Percentiles rank a stretch among this genome's conserved stretches.
Evolutionary conservation across 257 asterid genomes (phyloP).

Genomic region (Mitragyna speciosa): DNA sequence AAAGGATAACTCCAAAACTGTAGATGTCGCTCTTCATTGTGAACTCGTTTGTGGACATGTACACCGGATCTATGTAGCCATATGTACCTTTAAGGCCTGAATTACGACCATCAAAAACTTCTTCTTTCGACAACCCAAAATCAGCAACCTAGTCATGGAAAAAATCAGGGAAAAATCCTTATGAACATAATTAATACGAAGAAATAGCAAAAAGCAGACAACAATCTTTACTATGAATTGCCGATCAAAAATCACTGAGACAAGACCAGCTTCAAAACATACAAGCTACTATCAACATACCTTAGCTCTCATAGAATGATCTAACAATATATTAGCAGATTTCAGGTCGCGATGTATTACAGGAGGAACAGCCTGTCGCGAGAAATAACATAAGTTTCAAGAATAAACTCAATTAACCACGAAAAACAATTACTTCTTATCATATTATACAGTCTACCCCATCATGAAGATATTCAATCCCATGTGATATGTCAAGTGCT

Average conservation of each 20-base stretch:
- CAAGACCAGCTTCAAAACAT: constrained; percentile 1
- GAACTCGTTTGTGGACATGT: constrained; percentile 77
- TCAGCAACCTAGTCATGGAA: constrained; percentile 74
- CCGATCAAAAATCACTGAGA: neutral
- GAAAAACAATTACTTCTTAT: constrained; percentile 7
- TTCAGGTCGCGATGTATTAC: constrained; percentile 89
- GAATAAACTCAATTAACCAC: constrained; percentile 7
- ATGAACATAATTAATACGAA: constrained; percentile 4
- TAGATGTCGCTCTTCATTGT: constrained; percentile 88
- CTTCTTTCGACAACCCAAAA: constrained; percentile 97
- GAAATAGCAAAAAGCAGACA: neutral
- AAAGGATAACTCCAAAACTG: constrained; percentile 91
- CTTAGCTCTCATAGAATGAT: constrained; percentile 84
- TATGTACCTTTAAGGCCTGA: constrained; percentile 97
- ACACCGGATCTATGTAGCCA: constrained; percentile 89
- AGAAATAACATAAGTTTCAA: constrained; percentile 25
- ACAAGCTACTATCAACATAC: constrained; percentile 29
- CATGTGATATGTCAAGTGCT: constrained; percentile 91
- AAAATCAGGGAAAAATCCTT: constrained; percentile 11
- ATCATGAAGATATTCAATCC: constrained; percentile 93
- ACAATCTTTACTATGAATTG: neutral
- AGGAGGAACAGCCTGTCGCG: constrained; percentile 87
- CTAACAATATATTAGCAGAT: constrained; percentile 85
- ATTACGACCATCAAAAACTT: constrained; percentile 61
- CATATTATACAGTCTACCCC: constrained; percentile 60